These are phyloP conservation scores for Umbelopsis sp. DNA, from an alignment of 192 early-diverging fungal species.

Conservation along the genomic window DNA sequence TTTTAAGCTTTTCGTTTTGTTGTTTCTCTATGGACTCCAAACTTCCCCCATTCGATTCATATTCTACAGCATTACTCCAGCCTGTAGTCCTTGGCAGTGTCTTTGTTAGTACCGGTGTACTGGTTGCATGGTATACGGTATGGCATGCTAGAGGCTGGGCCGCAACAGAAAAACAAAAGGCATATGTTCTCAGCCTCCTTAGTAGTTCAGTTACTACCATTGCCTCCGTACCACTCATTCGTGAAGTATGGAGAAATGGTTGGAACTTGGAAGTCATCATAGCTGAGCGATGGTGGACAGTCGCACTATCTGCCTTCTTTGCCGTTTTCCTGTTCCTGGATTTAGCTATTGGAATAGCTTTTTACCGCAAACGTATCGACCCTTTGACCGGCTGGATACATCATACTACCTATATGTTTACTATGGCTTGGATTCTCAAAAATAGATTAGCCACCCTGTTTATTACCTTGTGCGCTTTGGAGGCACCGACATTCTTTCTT, in stretches of 20 bases:
- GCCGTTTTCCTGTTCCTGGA: conserved; percentile 57
- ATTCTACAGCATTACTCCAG: not conserved
- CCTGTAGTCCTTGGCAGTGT: not conserved
- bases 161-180: conserved; percentile 16
- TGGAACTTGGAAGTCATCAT: conserved; percentile 18
- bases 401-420: conserved; percentile 55
- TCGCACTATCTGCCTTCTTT: conserved; percentile 51
- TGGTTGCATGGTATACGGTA: not conserved
- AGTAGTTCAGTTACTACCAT: conserved; percentile 29
- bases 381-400: conserved; percentile 63
- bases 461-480: conserved; percentile 54
- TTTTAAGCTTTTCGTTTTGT: conserved; percentile 10
- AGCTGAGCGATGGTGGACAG: conserved; percentile 32
- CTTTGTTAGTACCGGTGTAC: not conserved
- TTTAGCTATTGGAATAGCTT: conserved; percentile 51
- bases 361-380: conserved; percentile 56
- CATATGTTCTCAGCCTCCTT: conserved; percentile 31
- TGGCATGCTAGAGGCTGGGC: not conserved
- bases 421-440: conserved; percentile 34
- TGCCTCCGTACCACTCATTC: conserved; percentile 26
- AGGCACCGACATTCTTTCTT: conserved; percentile 60
- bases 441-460: conserved; percentile 35
- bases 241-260: not conserved
- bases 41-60: conserved; percentile 14
- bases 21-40: not conserved